Base-by-base conservation (phyloP, 2,329 filamentous ascomycete species). In the Nemania sp. region DNA sequence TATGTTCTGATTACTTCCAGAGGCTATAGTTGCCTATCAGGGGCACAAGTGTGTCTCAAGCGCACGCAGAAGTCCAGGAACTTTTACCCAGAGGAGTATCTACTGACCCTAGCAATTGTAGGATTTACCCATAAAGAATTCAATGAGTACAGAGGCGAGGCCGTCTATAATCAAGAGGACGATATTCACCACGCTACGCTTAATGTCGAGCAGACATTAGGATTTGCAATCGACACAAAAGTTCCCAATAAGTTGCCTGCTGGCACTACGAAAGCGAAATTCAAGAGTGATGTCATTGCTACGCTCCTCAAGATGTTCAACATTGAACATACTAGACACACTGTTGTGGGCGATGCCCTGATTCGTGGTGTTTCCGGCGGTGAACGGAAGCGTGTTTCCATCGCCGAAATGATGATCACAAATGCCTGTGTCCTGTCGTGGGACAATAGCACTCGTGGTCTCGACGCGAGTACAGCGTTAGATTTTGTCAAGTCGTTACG, bases 251-350 rank as follows among this genome's bases (percentile, higher is more conserved):
- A 92, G 71, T 80, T 90, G 41, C 89, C 90, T 0, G 82, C 80
- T 3, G 90, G 89, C 19, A 80, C 94, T 62, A 85, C 82, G 33
- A 88, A 89, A 68, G 70, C 73, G 5, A 85, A 88, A 14, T 93
- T 93, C 76, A 92, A 92, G 75, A 79, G 88, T 44, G 84, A 85
- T 62, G 84, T 95, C 52, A 79, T 92, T 56, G 80, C 83, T 15
- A 82, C 87, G 65, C 78, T 96, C 54, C 77, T 96, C 46, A 90
- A 90, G 66, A 94, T 95, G 89, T 95, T 96, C 78, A 94, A 93
- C 68, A 96, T 96, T 49, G 88, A 92, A 70, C 91, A 96, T 70
- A 95, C 91, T 0, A 81, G 84, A 46, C 82, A 91, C 68, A 97
- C 92, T 0, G 84, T 93, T 24, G 90, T 96, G 22, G 92, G 92